These are phyloP conservation scores for Mimosa pudica DNA, from an alignment of 306 rosid genomes.

Conservation along the genomic window DNA sequence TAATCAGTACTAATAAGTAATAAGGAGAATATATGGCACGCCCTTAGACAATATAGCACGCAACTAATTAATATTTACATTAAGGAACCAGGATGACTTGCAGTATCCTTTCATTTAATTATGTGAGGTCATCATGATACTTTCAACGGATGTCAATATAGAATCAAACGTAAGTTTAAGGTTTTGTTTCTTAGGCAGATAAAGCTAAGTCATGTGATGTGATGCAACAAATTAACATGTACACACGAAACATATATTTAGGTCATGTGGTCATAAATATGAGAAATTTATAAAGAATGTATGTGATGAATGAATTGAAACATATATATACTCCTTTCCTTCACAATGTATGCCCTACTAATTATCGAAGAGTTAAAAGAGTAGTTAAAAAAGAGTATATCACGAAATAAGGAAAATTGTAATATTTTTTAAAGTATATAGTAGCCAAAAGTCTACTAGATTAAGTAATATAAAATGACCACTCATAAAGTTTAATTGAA, in stretches of 20 bases:
- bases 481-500: not conserved
- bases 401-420: too few relatives aligned
- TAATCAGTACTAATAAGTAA: not conserved
- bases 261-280: too few relatives aligned
- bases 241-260: too few relatives aligned
- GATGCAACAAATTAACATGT: not conserved
- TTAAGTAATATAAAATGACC: too few relatives aligned
- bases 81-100: not conserved
- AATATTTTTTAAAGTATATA: too few relatives aligned
- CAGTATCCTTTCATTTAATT: not conserved
- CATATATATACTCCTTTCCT: too few relatives aligned
- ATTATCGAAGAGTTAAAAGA: too few relatives aligned
- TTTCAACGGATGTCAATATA: conserved; percentile 5
- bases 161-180: conserved; percentile 17
- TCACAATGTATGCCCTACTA: too few relatives aligned
- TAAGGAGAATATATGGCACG: conserved; percentile 1
- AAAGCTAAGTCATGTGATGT: not conserved
- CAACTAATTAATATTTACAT: conserved; percentile 18
- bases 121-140: conserved; percentile 23
- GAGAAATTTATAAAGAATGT: too few relatives aligned
- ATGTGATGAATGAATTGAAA: too few relatives aligned
- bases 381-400: too few relatives aligned
- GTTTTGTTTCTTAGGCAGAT: not conserved
- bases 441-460: too few relatives aligned
- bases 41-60: not conserved